Evolutionary conservation across 2,329 filamentous ascomycete species (phyloP).

Genomic region (Sodiomyces alkalinus): DNA sequence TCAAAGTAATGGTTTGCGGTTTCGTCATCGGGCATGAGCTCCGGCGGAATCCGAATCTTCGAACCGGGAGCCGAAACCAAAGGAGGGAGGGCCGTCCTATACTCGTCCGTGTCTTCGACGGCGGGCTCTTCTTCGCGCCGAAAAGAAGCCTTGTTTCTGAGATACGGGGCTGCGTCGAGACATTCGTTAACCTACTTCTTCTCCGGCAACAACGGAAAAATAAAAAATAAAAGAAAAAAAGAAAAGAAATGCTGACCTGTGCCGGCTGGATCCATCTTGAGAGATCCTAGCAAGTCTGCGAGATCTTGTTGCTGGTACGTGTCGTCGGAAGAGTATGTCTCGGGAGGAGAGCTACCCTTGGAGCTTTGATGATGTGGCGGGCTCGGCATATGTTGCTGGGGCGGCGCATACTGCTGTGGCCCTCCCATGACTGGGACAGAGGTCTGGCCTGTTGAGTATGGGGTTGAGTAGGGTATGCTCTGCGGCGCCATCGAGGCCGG

Average conservation of each 20-base stretch:
- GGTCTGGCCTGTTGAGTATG: constrained; percentile 37
- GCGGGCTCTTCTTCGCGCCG: constrained; percentile 43
- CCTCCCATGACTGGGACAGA: constrained; percentile 26
- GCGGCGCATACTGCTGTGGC: constrained; percentile 34
- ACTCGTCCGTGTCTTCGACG: constrained; percentile 58
- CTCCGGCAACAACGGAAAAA: constrained; percentile 2
- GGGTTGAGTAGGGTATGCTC: constrained; percentile 35
- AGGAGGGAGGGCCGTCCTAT: constrained; percentile 53
- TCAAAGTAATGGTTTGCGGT: constrained; percentile 75
- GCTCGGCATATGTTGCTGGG: constrained; percentile 36
- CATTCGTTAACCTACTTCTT: constrained; percentile 2
- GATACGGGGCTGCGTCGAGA: constrained; percentile 56
- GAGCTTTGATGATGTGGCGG: constrained; percentile 30
- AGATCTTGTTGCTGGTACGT: constrained; percentile 57
- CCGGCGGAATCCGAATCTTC: constrained; percentile 76
- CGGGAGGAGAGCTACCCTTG: constrained; percentile 25
- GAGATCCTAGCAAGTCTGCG: constrained; percentile 65
- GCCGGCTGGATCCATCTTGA: constrained; percentile 77
- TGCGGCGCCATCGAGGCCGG: constrained; percentile 26
- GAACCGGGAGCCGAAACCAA: constrained; percentile 53
- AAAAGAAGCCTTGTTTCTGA: constrained; percentile 46
- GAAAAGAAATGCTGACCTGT: constrained; percentile 65
- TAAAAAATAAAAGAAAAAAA: too few relatives aligned
- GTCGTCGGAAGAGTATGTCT: constrained; percentile 40
- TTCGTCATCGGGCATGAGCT: constrained; percentile 82